Conservation (phyloP, 2,329 filamentous ascomycete genomes). For the Zasmidium citrigriseum region DNA sequence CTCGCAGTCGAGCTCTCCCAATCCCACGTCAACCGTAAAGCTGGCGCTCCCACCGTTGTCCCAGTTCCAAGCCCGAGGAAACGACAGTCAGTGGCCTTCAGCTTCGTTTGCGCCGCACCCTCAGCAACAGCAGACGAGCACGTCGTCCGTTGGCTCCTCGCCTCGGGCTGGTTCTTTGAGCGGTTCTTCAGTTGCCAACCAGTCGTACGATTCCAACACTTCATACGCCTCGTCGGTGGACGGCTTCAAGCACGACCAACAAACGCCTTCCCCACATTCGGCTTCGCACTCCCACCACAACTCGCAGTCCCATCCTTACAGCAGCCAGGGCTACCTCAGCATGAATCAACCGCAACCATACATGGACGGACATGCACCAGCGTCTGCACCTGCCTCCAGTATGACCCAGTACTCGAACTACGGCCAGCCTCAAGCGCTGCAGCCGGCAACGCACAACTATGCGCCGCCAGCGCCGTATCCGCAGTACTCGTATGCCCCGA, state of each 20-base stretch:
- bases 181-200: constrained; percentile 51
- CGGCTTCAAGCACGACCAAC: constrained; percentile 51
- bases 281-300: constrained; percentile 38
- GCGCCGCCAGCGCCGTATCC: constrained; percentile 69
- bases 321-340: constrained; percentile 42
- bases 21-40: constrained; percentile 65
- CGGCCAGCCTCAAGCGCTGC: constrained; percentile 58
- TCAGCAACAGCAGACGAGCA: constrained; percentile 59
- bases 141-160: constrained; percentile 71
- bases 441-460: constrained; percentile 36
- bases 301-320: constrained; percentile 16
- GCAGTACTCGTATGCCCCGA: constrained; percentile 74
- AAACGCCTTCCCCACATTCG: constrained; percentile 75
- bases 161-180: constrained; percentile 76
- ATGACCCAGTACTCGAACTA: constrained; percentile 79
- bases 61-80: constrained; percentile 78
- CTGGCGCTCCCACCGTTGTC: constrained; percentile 91
- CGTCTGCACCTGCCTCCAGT: constrained; percentile 72
- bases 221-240: constrained; percentile 59
- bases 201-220: constrained; percentile 53
- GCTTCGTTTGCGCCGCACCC: constrained; percentile 59
- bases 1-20: constrained; percentile 17
- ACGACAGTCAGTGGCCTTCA: constrained; percentile 71
- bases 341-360: constrained; percentile 86
- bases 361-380: constrained; percentile 68